Base-by-base conservation (phyloP, 352 stramenopile genomes). In the Phytophthora cajani region DNA sequence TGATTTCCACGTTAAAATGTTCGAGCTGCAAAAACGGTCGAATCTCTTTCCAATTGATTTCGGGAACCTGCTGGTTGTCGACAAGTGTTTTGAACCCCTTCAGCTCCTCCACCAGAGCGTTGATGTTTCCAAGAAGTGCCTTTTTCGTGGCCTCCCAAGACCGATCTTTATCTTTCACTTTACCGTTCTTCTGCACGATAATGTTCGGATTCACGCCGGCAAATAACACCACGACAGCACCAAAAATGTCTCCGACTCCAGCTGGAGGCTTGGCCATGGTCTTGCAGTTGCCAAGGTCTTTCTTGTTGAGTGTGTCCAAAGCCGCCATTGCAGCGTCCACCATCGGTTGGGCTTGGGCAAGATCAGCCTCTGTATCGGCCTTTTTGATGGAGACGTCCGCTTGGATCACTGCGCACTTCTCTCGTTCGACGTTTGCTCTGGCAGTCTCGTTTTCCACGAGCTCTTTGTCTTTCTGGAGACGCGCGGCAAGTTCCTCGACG, bases 111-210 rank as follows among this genome's bases (percentile, higher is more conserved):
- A 98, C 93, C 58, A 98, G 95, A 12, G 89, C 93, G 54, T 97
- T 97, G 50, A 98, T 91, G 59, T 98, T 97, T 14, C 88, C 77
- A 42, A 99, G 71, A 9, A 98, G 59, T 19, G 91, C 83, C 65
- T 98, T 98, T 79, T 98, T 98, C 21, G 82, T 87, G 1, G 88
- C 89, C 36, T 98, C 95, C 96, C 96, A 99, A 5, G 85, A 89
- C 17, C 92, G 88, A 71, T 98, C 94, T 67, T 99, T 98, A 57
- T 95, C 88, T 59, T 95, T 95, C 25, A 98, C 91, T 62, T 98
- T 98, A 53, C 89, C 94, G 49, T 94, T 98, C 84, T 98, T 98
- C 67, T 98, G 89, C 2, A 91, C 74, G 2, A 90, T 64, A 0
- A 94, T 69, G 38, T 87, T 90, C 5, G 85, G 50, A 66, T 95